These are phyloP conservation scores for Didymosphaeria variabile DNA, from an alignment of 2,329 filamentous ascomycete genomes.

Conservation along the genomic window DNA sequence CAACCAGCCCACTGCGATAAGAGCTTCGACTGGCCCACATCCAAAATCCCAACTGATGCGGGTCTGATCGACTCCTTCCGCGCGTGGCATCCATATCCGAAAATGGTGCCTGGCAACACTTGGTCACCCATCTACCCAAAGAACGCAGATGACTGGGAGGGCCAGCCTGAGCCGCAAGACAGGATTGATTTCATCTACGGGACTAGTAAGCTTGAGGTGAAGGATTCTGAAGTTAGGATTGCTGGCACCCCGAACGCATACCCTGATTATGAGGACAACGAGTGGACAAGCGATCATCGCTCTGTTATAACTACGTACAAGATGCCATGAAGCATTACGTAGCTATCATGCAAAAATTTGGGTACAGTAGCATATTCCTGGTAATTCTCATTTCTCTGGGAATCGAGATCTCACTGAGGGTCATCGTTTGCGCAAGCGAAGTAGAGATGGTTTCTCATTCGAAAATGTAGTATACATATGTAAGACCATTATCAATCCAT, in stretches of 20 bases:
- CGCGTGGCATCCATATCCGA: slow-evolving; percentile 9
- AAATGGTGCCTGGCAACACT: slow-evolving; percentile 9
- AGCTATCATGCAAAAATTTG: background rate
- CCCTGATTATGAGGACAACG: slow-evolving; percentile 16
- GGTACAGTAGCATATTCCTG: background rate
- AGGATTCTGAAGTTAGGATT: slow-evolving; percentile 12
- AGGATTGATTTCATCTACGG: slow-evolving; percentile 20
- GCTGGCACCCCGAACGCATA: slow-evolving; percentile 6
- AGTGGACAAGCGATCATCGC: slow-evolving; percentile 23
- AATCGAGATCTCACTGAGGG: background rate
- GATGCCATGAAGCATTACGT: background rate
- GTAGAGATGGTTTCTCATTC: background rate
- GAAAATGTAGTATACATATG: background rate
- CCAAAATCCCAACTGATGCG: slow-evolving; percentile 12
- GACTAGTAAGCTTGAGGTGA: slow-evolving; percentile 15
- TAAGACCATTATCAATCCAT: background rate
- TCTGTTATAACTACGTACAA: slow-evolving; percentile 17
- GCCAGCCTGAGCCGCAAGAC: slow-evolving; percentile 18
- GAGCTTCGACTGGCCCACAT: slow-evolving; percentile 17
- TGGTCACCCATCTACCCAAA: slow-evolving; percentile 17
- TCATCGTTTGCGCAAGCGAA: background rate
- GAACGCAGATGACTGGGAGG: slow-evolving; percentile 14
- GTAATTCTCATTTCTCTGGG: background rate
- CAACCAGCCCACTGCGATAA: slow-evolving; percentile 13
- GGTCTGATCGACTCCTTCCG: slow-evolving; percentile 19